Evolutionary conservation across 2,329 filamentous ascomycete genomes (phyloP).

Genomic region (Trichoderma hamatum): DNA sequence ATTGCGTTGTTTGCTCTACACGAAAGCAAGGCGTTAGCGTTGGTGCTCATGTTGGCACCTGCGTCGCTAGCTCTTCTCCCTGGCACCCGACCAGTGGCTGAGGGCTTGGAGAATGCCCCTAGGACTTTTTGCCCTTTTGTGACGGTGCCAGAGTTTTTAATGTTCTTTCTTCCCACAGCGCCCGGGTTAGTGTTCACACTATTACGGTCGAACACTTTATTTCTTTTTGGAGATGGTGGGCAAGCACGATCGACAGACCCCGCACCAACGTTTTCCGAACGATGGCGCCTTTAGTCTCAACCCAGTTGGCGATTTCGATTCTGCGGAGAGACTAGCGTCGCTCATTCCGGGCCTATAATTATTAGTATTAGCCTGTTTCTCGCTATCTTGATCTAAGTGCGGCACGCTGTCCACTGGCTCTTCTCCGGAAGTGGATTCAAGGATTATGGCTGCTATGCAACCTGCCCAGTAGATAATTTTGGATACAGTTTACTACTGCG

Average conservation of each 20-base stretch:
- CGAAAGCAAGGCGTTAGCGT: conserved; percentile 11
- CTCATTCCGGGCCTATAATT: background rate
- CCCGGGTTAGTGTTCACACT: background rate
- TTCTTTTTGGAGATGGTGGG: conserved; percentile 19
- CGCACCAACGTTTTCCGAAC: conserved; percentile 15
- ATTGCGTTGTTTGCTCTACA: conserved; percentile 3
- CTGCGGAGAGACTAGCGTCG: background rate
- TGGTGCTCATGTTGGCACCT: conserved; percentile 22
- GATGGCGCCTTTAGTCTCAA: background rate
- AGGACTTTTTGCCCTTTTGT: conserved; percentile 58
- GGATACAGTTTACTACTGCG: too few relatives aligned
- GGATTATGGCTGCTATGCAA: too few relatives aligned
- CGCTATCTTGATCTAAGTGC: background rate
- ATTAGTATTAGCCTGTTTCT: background rate
- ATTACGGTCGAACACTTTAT: background rate
- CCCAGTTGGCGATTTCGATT: background rate
- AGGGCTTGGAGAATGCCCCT: conserved; percentile 76
- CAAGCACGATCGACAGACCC: conserved; percentile 2
- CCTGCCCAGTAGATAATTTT: too few relatives aligned
- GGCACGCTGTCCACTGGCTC: too few relatives aligned
- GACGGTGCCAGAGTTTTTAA: conserved; percentile 1
- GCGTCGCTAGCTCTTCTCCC: conserved; percentile 22
- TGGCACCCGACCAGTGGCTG: conserved; percentile 20
- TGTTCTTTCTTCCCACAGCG: conserved; percentile 1
- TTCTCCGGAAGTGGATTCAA: too few relatives aligned